Conservation (phyloP, 1,284 basidiomycete species). For the Ganoderma sinense region DNA sequence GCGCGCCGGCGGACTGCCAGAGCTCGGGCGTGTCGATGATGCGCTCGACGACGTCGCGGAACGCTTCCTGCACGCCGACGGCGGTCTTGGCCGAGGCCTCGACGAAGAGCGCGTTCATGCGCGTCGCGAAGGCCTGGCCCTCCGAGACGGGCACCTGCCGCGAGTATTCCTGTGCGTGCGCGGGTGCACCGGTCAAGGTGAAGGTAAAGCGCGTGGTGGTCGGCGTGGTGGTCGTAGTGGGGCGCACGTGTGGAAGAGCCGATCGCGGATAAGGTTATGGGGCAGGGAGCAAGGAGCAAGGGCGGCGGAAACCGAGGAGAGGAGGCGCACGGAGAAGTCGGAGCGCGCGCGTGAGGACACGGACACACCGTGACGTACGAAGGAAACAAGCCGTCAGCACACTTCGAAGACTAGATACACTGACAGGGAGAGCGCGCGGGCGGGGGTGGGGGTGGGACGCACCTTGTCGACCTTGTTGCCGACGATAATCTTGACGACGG, state of each 20-base stretch:
- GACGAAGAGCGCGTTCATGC: constrained; percentile 86
- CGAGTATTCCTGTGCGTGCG: constrained; percentile 75
- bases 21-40: constrained; percentile 73
- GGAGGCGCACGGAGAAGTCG: not conserved
- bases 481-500: constrained; percentile 95
- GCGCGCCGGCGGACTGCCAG: constrained; percentile 52
- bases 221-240: not conserved
- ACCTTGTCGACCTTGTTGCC: constrained; percentile 97
- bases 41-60: constrained; percentile 81
- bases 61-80: constrained; percentile 81
- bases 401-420: not conserved
- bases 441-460: too few species aligned
- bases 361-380: not conserved
- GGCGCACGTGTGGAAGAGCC: not conserved
- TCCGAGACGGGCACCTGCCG: constrained; percentile 87
- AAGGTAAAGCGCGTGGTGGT: too few species aligned
- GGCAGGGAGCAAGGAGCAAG: not conserved
- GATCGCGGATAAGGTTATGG: not conserved
- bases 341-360: not conserved
- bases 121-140: constrained; percentile 81
- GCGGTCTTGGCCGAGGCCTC: constrained; percentile 92
- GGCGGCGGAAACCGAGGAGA: not conserved
- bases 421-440: not conserved
- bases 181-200: too few species aligned
- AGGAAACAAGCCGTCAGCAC: not conserved